These are phyloP conservation scores for Pseudogymnoascus verrucosus DNA, from an alignment of 2,329 filamentous ascomycete genomes.

Conservation along the genomic window DNA sequence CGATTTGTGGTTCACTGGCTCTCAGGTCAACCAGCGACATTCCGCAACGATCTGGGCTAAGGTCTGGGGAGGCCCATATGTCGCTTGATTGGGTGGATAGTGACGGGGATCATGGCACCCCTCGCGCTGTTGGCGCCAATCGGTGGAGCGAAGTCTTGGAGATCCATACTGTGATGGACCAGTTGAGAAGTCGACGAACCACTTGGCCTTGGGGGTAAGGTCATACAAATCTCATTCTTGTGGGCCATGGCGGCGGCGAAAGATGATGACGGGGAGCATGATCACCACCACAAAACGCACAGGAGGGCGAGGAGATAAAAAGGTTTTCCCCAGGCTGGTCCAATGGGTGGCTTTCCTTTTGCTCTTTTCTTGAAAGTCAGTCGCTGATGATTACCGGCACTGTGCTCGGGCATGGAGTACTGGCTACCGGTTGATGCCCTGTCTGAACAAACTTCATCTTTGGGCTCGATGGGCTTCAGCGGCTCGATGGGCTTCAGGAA, in stretches of 20 bases:
- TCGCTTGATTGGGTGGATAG: conserved; percentile 5
- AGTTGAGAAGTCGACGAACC: not conserved
- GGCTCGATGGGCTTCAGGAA: not conserved
- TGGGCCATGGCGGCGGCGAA: not conserved
- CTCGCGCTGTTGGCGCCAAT: not conserved
- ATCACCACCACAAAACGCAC: not conserved
- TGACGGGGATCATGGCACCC: conserved; percentile 4
- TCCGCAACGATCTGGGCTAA: not conserved
- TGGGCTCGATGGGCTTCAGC: not conserved
- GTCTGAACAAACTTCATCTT: not conserved
- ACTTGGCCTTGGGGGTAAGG: not conserved
- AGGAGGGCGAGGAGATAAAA: not conserved
- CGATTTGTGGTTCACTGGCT: not conserved
- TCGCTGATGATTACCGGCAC: not conserved
- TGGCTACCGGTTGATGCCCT: not conserved
- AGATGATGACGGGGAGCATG: not conserved
- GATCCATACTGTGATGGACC: not conserved
- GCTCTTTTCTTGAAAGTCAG: not conserved
- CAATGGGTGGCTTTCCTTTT: not conserved
- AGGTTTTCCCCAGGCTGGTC: not conserved
- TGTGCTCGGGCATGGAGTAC: not conserved
- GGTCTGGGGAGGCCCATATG: conserved; percentile 1
- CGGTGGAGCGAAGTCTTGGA: not conserved
- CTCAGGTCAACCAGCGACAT: not conserved
- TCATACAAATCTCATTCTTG: conserved; percentile 3